Percentiles rank a stretch among this genome's conserved stretches.
Evolutionary conservation across 139 green algal genomes (phyloP).

Genomic region (Helicosporidium sp.): DNA sequence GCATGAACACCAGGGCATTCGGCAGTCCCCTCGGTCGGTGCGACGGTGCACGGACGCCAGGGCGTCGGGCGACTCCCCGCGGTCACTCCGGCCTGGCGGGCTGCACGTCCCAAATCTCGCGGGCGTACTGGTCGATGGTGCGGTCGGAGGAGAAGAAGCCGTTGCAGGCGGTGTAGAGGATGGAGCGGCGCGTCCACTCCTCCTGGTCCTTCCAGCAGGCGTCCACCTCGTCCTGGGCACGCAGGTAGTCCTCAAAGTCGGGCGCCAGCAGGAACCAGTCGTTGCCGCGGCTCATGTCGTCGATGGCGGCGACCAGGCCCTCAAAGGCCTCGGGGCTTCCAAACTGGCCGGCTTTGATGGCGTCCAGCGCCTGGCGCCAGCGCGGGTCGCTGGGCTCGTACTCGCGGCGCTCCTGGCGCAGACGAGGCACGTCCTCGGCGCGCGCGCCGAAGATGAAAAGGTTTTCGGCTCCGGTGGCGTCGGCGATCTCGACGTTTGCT

Average conservation of each 20-base stretch:
- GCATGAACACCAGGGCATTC: too few species aligned
- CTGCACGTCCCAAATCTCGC: conserved; percentile 65
- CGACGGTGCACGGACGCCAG: too few species aligned
- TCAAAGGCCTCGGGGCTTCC: conserved; percentile 77
- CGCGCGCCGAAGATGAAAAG: conserved; percentile 68
- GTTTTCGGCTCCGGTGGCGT: conserved; percentile 66
- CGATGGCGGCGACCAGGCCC: conserved; percentile 63
- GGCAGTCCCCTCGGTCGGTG: too few species aligned
- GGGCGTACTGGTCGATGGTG: conserved; percentile 56
- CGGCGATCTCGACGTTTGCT: conserved; percentile 95
- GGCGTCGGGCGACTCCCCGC: too few species aligned
- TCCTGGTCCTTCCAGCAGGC: conserved; percentile 37
- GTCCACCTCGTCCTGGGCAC: conserved; percentile 68
- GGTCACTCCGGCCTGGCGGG: conserved; percentile 17
- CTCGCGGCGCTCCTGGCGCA: conserved; percentile 63
- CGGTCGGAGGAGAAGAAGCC: conserved; percentile 60
- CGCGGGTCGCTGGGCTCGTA: conserved; percentile 56
- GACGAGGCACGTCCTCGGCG: conserved; percentile 33
- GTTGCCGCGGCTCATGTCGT: conserved; percentile 64
- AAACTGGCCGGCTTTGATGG: conserved; percentile 56
- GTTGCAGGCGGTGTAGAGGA: conserved; percentile 49
- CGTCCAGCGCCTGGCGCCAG: conserved; percentile 33
- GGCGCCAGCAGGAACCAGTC: conserved; percentile 93
- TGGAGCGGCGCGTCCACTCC: conserved; percentile 45
- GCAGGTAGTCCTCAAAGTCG: conserved; percentile 85